Conservation (phyloP, 1,284 basidiomycete genomes). For the Spongispora temasekensis region DNA sequence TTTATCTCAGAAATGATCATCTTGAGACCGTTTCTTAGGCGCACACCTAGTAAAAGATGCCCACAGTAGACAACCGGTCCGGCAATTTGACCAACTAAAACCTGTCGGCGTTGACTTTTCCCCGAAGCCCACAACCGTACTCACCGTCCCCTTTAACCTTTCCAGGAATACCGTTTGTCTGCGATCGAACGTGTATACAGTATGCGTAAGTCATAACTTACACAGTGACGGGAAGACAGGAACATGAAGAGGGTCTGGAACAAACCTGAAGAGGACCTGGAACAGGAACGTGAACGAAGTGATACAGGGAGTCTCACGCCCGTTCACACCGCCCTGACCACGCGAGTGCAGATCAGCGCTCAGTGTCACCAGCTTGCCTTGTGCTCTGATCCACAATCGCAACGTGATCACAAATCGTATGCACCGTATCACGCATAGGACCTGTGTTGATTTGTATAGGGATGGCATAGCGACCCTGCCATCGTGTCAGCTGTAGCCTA, state of each 20-base stretch:
- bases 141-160: neutral
- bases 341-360: conserved; percentile 16
- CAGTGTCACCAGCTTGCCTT: conserved; percentile 2
- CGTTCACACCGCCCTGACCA: conserved; percentile 3
- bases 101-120: neutral
- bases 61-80: too few relatives aligned
- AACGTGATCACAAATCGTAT: conserved; percentile 6
- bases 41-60: too few relatives aligned
- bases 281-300: too few relatives aligned
- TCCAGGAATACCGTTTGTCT: too few relatives aligned
- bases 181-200: too few relatives aligned
- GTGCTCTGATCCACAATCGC: conserved; percentile 8
- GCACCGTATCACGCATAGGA: neutral
- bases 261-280: neutral
- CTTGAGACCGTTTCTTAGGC: too few relatives aligned
- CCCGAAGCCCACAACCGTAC: neutral
- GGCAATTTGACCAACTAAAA: too few relatives aligned
- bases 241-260: too few relatives aligned
- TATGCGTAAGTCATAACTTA: too few relatives aligned
- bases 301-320: too few relatives aligned
- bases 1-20: too few relatives aligned
- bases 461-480: neutral
- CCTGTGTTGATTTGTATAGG: neutral
- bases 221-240: too few relatives aligned
- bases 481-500: neutral